Base-by-base conservation (phyloP, 768 basidiomycete species). In the Rhizopogon vulgaris region DNA sequence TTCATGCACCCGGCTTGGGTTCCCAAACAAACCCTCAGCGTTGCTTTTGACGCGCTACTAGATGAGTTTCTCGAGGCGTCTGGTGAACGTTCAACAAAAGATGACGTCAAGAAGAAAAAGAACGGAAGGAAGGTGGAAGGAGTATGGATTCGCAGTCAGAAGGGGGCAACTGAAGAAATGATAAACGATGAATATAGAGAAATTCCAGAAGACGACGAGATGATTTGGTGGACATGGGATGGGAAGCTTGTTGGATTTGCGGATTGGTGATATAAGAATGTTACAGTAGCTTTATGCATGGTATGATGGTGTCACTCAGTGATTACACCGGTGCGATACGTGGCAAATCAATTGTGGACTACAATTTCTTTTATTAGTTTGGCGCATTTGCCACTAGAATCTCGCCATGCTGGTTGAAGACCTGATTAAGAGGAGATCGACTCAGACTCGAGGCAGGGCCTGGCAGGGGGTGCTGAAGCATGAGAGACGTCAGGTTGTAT, bases 181-280 rank as follows among this genome's bases (percentile, higher is more conserved):
- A 50, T 11, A 1, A 28, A 54, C 15, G 48, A 38, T 38, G 43
- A 28, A 2, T 60, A 58, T 3, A 55, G 58, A 34, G 57, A 58
- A 18, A 48, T 60, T 49, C 57, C 53, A 9, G 78, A 76, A 55
- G 73, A 70, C 3, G 73, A 75, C 28, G 78, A 78, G 54, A 58
- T 71, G 63, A 77, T 79, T 47, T 79, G 77, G 77, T 78, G 77
- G 77, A 66, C 61, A 38, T 78, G 77, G 77, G 66, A 78, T 37
- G 76, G 77, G 11, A 77, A 71, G 56, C 52, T 78, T 52, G 63
- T 60, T 22, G 77, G 78, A 4, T 78, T 78, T 57, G 53, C 66
- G n/a, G 77, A 77, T 52, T 78, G 74, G 73, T 77, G 43, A 65
- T 10, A 46, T 46, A 9, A 2, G 5, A 46, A 32, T 30, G 28